phyloP scores from a whole-genome alignment of 2,329 filamentous ascomycete species.

The Plectosphaerella sp. region DNA sequence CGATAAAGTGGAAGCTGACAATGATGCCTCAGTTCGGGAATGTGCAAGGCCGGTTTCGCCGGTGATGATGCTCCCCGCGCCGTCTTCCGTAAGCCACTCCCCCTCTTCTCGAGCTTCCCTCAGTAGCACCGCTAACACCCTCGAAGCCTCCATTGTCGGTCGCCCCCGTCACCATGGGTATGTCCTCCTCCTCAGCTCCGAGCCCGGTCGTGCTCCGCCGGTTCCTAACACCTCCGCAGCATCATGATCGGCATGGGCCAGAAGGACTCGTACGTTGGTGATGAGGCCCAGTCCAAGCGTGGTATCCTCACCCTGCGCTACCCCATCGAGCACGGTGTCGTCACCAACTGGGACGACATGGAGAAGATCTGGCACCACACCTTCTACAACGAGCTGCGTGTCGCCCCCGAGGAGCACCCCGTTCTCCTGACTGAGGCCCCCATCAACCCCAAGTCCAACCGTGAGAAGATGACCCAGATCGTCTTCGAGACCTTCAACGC shows the following conservation, averaged over 20 bases:
- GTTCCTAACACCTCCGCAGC: constrained; percentile 47
- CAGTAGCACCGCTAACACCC: constrained; percentile 25
- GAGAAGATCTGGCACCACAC: constrained; percentile 99
- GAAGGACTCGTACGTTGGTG: constrained; percentile 99
- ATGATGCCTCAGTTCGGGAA: constrained; percentile 76
- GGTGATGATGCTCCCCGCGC: constrained; percentile 99
- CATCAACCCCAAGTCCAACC: constrained; percentile 99
- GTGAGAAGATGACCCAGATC: constrained; percentile 99
- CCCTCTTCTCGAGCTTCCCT: constrained; percentile 1
- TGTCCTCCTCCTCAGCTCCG: constrained; percentile 34
- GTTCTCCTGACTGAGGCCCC: constrained; percentile 98
- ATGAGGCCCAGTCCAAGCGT: constrained; percentile 99
- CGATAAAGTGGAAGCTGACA: constrained; percentile 27
- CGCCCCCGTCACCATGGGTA: constrained; percentile 99
- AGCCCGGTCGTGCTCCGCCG: not conserved
- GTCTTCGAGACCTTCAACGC: constrained; percentile 99
- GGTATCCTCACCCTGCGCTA: constrained; percentile 99
- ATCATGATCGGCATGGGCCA: constrained; percentile 99
- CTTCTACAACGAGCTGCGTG: constrained; percentile 99
- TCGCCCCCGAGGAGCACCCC: constrained; percentile 99
- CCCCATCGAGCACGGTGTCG: constrained; percentile 99
- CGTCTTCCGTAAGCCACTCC: constrained; percentile 91
- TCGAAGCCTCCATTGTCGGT: constrained; percentile 93
- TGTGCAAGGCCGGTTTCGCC: constrained; percentile 99
- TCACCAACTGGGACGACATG: constrained; percentile 99